Evolutionary conservation across 192 early-diverging fungal genomes (phyloP), one percentile per base, ranked within the genome.

Genomic region (Kickxella alabastrina): DNA sequence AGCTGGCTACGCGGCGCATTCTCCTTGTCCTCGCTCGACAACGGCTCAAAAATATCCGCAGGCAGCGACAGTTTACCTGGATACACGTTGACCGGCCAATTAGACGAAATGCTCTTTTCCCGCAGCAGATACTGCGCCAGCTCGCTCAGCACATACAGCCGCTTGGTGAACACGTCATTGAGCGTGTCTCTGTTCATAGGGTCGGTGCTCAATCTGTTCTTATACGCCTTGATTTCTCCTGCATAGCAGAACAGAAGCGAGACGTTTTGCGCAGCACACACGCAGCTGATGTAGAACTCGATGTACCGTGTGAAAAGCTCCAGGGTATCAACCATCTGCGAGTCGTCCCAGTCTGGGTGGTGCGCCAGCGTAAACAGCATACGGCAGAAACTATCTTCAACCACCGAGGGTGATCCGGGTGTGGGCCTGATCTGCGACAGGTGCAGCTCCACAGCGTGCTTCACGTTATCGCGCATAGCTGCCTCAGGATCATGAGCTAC

Each of bases 401-500:
- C 85, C 3, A 66, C 66, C 15, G 77, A 62, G 17, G 76, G 80
- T 25, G 72, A 60, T 6, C 72, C 72, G 1, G 65, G 57, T 10
- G 60, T 58, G 0, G 72, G 65, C 9, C 72, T 39, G 50, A 64
- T 44, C 41, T 80, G 72, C 39, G 80, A 60, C 53, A 82, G 61
- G 21, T 80, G 89, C 54, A 79, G 85, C 13, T 62, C 68, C 14
- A 80, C 81, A 15, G 74, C 84, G 45, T 68, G 60, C n/a, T 57
- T 80, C 57, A 79, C 81, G 38, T 83, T 85, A 41, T 71, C 65
- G 52, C 64, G 78, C 46, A 95, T 79, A 0, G 77, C 80, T 1
- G 58, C 37, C 49, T 93, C 92, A 0, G 91, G 90, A 29, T 98
- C 95, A 54, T 92, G 85, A 0, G 92, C 95, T 6, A 81, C 84